phyloP scores from a whole-genome alignment of 192 early-diverging fungal species.

The Spizellomyces punctatus region DNA sequence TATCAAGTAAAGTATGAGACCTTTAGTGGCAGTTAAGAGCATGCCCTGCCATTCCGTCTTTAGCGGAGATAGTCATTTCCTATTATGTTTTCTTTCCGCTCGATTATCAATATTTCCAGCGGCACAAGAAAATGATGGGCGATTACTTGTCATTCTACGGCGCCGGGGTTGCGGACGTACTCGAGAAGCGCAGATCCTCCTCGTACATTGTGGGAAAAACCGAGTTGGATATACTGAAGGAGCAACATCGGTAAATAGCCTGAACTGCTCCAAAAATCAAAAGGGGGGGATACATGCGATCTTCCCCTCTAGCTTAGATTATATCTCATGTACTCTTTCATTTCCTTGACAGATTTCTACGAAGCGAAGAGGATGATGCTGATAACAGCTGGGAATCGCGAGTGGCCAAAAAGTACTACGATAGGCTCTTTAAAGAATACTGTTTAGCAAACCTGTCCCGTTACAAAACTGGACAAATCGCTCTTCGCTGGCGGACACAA shows the following conservation, averaged over 20 bases:
- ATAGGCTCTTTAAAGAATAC: constrained; percentile 85
- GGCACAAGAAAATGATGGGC: constrained; percentile 62
- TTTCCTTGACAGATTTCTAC: constrained; percentile 55
- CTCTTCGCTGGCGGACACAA: constrained; percentile 72
- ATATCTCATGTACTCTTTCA: background rate
- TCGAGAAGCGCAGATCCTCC: background rate
- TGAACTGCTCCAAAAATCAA: background rate
- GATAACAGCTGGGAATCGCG: constrained; percentile 69
- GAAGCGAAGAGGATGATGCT: constrained; percentile 51
- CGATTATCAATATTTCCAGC: background rate
- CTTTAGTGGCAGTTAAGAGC: background rate
- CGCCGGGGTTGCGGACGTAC: background rate
- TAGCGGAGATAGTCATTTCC: too few species aligned
- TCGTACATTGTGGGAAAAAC: constrained; percentile 34
- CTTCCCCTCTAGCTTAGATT: background rate
- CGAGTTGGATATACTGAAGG: constrained; percentile 70
- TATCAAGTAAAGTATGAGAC: constrained; percentile 17
- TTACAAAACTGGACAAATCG: constrained; percentile 74
- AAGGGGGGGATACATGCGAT: background rate
- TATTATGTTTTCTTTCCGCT: background rate
- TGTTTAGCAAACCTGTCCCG: constrained; percentile 69
- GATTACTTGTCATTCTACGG: constrained; percentile 58
- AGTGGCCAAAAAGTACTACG: constrained; percentile 84
- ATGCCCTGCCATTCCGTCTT: background rate
- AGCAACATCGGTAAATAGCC: constrained; percentile 63